phyloP scores from a whole-genome alignment of 2,329 filamentous ascomycete genomes.

The Cercospora nicotianae region DNA sequence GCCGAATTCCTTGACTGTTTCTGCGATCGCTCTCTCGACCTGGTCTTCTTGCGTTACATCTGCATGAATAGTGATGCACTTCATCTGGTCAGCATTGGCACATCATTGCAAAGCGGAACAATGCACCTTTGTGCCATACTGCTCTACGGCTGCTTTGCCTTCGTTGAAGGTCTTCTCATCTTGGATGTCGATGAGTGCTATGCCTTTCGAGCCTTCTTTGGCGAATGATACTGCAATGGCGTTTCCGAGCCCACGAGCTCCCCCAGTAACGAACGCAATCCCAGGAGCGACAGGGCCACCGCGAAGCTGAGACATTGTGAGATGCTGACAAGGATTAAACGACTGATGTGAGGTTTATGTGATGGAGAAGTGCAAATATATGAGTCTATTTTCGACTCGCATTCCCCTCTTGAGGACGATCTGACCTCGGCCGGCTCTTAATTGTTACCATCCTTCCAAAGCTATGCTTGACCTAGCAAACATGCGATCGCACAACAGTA shows the following conservation, averaged over 20 bases:
- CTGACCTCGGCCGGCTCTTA: constrained; percentile 12
- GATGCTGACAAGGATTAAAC: not conserved
- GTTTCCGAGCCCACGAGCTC: constrained; percentile 32
- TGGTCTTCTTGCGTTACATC: constrained; percentile 39
- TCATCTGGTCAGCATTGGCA: not conserved
- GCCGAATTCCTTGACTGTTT: constrained; percentile 41
- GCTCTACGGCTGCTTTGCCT: constrained; percentile 30
- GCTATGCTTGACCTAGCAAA: constrained; percentile 1
- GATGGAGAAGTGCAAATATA: not conserved
- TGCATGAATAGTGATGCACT: constrained; percentile 30
- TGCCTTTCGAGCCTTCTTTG: constrained; percentile 31
- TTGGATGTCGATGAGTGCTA: constrained; percentile 32
- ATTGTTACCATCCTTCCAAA: not conserved
- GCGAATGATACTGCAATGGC: constrained; percentile 33
- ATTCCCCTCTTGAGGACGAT: not conserved
- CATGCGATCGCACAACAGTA: constrained; percentile 1
- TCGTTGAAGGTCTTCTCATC: constrained; percentile 28
- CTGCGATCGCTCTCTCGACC: constrained; percentile 36
- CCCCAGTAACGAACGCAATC: constrained; percentile 34
- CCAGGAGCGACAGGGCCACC: constrained; percentile 31
- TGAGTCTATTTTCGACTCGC: not conserved
- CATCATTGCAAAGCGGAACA: too few relatives aligned
- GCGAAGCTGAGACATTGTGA: constrained; percentile 22
- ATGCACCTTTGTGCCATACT: constrained; percentile 28
- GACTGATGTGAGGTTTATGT: not conserved